These are phyloP conservation scores for Anthostomella pinea DNA, from an alignment of 2,329 filamentous ascomycete genomes.

Conservation along the genomic window DNA sequence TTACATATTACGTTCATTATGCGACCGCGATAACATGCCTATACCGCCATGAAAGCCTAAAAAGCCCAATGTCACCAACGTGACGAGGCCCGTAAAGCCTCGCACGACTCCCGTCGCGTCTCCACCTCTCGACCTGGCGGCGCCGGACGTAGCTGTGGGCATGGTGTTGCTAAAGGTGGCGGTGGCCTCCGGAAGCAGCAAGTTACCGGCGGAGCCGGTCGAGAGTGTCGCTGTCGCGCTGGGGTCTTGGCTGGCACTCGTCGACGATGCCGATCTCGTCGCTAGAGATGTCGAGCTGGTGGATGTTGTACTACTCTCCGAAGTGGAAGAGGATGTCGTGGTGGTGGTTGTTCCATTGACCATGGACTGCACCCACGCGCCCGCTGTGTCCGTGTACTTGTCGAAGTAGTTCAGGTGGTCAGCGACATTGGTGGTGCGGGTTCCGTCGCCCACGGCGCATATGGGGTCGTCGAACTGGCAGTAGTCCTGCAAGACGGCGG, in stretches of 20 bases:
- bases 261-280: neutral
- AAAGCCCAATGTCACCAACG: too few relatives aligned
- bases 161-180: neutral
- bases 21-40: too few relatives aligned
- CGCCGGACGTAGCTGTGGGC: neutral
- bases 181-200: neutral
- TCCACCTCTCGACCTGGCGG: too few relatives aligned
- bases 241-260: neutral
- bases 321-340: neutral
- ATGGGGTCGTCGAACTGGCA: slow-evolving; percentile 28
- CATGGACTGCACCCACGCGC: slow-evolving; percentile 24
- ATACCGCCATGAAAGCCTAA: too few relatives aligned
- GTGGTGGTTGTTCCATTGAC: neutral
- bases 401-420: slow-evolving; percentile 32
- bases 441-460: slow-evolving; percentile 26
- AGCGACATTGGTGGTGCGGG: too few relatives aligned
- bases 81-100: too few relatives aligned
- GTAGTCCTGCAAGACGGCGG: slow-evolving; percentile 23
- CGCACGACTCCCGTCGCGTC: too few relatives aligned
- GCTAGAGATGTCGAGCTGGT: neutral
- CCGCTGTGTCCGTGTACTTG: slow-evolving; percentile 24
- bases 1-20: too few relatives aligned
- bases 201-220: neutral
- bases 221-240: neutral
- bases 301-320: neutral